Evolutionary conservation across 371 early-diverging fungal species (phyloP), one percentile per base, ranked within the genome.

Genomic region (Rhizopus sp.): DNA sequence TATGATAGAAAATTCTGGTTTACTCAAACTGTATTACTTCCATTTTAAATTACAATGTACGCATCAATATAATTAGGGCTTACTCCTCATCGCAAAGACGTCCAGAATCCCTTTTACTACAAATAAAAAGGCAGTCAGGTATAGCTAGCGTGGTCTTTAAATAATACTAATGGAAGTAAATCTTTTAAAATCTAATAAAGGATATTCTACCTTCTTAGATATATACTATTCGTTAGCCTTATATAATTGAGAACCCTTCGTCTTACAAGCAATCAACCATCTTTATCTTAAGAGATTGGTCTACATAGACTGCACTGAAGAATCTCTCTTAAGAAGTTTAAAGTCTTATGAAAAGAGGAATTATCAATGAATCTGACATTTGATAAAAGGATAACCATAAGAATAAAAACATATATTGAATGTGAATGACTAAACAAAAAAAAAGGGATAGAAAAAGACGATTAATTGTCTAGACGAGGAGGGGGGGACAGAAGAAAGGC

Each of bases 381-480:
- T 49, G 35, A 49, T 49, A 34, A 49, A 49, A 49, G 49, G 34
- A 42, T 42, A 42, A 42, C 42, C 42, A 42, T 42, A 42, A 42
- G 42, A 49, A 49, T 31, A 49, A 49, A 49, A 49, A 49, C 49
- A 49, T 49, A 49, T 49, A 49, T 49, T 49, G 49, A 33, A 49
- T 49, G 30, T 30, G 47, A 30, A 47, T 30, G 30, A 47, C 5
- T 30, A 47, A 47, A 47, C 16, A 30, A 16, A 47, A 47, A 47
- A 33, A 49, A n/a, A n/a, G 49, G 29, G 49, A n/a, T 46, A 46
- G 35, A 49, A 49, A 49, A 49, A 49, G 49, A 49, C 49, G 34
- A 49, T 49, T 49, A 34, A 30, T 49, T 15, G 49, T 49, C 49
- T 49, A 49, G 34, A 49, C 49, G 49, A 49, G 49, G 49, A 33